A percentile compares a stretch with the other conserved stretches of the same genome.
Evolutionary conservation across 805 yeast genomes (phyloP).

Genomic region (Metschnikowia vanudenii): DNA sequence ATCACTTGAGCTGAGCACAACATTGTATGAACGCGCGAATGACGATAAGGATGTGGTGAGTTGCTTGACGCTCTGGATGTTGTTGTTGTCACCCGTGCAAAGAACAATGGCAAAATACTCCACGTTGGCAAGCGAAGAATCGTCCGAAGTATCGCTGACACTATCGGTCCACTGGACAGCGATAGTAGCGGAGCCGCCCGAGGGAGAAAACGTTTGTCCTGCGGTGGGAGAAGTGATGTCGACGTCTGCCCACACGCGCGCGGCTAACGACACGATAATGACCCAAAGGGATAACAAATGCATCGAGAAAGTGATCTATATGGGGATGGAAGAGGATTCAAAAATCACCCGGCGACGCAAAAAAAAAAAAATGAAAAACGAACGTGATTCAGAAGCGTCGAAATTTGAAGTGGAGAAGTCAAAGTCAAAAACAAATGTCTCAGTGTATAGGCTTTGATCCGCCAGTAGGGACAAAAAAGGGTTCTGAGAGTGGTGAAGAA

Average conservation of each 20-base stretch:
- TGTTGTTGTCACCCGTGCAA: conserved; percentile 64
- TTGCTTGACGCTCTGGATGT: conserved; percentile 42
- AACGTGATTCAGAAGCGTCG: too few relatives aligned
- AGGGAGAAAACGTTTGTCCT: conserved; percentile 40
- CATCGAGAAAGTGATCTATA: conserved; percentile 6
- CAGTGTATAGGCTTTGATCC: too few relatives aligned
- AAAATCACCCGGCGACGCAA: too few relatives aligned
- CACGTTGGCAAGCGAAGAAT: conserved; percentile 47
- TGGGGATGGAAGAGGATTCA: too few relatives aligned
- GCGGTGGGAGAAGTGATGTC: conserved; percentile 40
- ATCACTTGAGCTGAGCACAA: conserved; percentile 39
- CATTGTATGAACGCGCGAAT: conserved; percentile 35
- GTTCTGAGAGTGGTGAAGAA: too few relatives aligned
- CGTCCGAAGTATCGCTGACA: conserved; percentile 45
- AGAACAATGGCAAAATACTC: conserved; percentile 50
- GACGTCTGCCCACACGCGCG: conserved; percentile 46
- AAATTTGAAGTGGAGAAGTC: too few relatives aligned
- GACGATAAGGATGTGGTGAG: conserved; percentile 22
- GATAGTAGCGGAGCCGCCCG: conserved; percentile 34
- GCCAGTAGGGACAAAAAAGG: too few relatives aligned
- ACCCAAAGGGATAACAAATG: conserved; percentile 13
- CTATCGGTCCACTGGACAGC: conserved; percentile 49
- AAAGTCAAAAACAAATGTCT: too few relatives aligned
- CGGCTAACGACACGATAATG: conserved; percentile 11
- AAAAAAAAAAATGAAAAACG: too few relatives aligned